phyloP scores from a whole-genome alignment of 2,329 filamentous ascomycete genomes.

The Alternaria tenuissima region DNA sequence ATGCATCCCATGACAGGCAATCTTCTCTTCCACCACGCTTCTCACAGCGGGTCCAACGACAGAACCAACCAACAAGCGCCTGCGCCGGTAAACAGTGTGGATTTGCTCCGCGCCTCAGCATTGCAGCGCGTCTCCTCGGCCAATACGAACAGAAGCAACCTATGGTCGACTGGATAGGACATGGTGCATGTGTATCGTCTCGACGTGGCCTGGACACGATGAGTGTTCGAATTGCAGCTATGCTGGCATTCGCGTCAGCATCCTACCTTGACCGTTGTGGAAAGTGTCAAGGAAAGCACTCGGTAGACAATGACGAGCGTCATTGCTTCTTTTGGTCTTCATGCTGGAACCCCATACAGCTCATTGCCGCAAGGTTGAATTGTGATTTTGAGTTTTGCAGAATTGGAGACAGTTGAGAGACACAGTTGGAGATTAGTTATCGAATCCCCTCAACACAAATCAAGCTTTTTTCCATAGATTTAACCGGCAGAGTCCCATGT shows the following conservation, averaged over 20 bases:
- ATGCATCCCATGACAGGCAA: conserved; percentile 1
- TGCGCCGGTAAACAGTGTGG: neutral
- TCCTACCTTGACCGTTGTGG: neutral
- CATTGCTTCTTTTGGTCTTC: too few relatives aligned
- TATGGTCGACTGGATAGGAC: neutral
- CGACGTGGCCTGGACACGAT: neutral
- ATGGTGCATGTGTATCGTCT: neutral
- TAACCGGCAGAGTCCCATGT: neutral
- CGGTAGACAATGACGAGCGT: neutral
- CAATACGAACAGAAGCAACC: neutral
- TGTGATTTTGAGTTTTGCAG: too few relatives aligned
- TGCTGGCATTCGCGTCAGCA: neutral
- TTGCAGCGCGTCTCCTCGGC: neutral
- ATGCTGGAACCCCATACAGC: too few relatives aligned
- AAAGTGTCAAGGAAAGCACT: neutral
- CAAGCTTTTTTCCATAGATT: neutral
- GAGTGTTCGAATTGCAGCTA: neutral
- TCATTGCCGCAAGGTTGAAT: too few relatives aligned
- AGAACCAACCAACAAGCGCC: neutral
- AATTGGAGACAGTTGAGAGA: too few relatives aligned
- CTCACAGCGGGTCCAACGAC: neutral
- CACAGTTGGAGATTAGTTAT: neutral
- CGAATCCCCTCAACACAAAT: neutral
- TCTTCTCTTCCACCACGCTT: neutral
- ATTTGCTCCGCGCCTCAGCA: neutral